Evolutionary conservation across 306 rosid genomes (phyloP), one percentile per base, ranked within the genome.

Genomic region (Cotoneaster glaucophyllus): DNA sequence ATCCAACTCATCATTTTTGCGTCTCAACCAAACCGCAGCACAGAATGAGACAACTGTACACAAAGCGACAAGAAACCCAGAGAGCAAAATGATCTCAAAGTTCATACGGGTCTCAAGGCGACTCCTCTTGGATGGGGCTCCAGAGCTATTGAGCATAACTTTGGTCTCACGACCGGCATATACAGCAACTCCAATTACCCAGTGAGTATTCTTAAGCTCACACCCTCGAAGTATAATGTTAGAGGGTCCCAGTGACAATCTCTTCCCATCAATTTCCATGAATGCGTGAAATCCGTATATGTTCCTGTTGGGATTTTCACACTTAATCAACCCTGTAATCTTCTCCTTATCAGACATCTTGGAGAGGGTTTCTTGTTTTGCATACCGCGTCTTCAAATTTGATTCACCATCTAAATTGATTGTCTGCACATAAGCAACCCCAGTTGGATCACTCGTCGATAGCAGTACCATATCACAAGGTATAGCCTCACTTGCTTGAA

Each of bases 61-160:
- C 89, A 95, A 78, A 67, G 80, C 78, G 43, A 83, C 74, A 59
- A 95, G 99, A 84, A 90, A 92, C 39, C 83, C 10, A 10, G 99
- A 95, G 69, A 95, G 97, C 29, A 84, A 57, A 64, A 92, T 89
- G 87, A 95, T 90, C 89, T 95, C 97, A 0, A n/a, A 26, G 85
- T 95, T 95, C 99, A 92, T 95, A 11, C 82, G 93, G 62, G 91
- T 92, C 90, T 95, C 97, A 0, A 95, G 97, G 70, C 88, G 89
- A 69, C 99, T 95, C 81, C 97, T 86, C 84, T 95, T 95, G 19
- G 99, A 95, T 31, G 97, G 97, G 83, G 99, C 97, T 66, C 99
- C 99, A 1, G 99, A 85, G 82, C 72, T 92, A 77, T 95, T 95
- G 54, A 92, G 96, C 99, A 95, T 92, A 70, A 81, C 97, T 83